Evolutionary conservation across 768 basidiomycete genomes (phyloP), one percentile per base, ranked within the genome.

Genomic region (Russula compacta): DNA sequence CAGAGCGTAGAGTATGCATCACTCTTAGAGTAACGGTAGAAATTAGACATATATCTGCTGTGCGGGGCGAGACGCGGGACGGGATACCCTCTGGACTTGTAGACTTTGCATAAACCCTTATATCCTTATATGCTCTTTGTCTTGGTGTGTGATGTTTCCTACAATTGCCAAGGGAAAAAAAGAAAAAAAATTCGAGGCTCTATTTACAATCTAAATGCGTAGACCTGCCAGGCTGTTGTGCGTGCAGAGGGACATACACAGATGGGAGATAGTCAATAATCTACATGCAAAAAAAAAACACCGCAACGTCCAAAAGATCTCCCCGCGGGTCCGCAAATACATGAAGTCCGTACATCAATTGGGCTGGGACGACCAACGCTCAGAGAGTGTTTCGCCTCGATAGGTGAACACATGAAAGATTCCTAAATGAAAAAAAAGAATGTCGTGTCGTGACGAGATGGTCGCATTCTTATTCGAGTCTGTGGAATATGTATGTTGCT

Each of bases 1-100:
- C 74, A 73, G 63, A 11, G 71, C 70, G 19, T 79, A 69, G 64
- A 36, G 21, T 39, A 10, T 17, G 33, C n/a, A 35, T 7, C 43
- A 19, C 10, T 19, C 24, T 29, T 29, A 29, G 24, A 29, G 24
- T 29, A 2, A 29, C 24, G 2, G 24, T 29, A 29, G 24, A 29
- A 29, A 29, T 29, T 29, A 29, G 24, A 29, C 24, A 29, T 29
- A 29, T 29, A 29, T 29, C 24, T 29, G 24, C 24, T 29, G 24
- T 29, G 3, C 3, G 24, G 24, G 15, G 24, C 4, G 6, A 7
- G 11, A 29, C 2, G n/a, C n/a, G n/a, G n/a, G n/a, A n/a, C 24
- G 14, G 24, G 24, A 47, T 47, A 47, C 46, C 46, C 46, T 47
- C 21, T 29, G 0, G 11, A 47, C 24, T 46, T 43, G 46, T 29